Evolutionary conservation across 2,329 filamentous ascomycete genomes (phyloP).

Genomic region (Exophiala bonariae): DNA sequence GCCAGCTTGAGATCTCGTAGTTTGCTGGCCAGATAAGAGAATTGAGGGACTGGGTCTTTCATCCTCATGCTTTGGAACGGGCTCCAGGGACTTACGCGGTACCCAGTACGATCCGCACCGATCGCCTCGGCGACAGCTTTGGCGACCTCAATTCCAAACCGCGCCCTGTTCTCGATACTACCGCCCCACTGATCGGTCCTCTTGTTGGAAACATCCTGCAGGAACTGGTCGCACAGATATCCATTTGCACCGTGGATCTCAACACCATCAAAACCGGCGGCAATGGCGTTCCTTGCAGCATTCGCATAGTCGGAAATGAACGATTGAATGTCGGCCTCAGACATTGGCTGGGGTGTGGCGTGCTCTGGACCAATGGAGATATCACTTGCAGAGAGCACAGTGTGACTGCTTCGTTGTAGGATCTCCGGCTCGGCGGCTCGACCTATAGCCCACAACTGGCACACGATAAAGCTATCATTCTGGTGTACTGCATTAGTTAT

Average conservation of each 20-base stretch:
- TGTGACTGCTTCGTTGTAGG: not conserved
- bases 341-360: constrained; percentile 46
- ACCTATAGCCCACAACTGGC: constrained; percentile 46
- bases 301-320: constrained; percentile 44
- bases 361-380: constrained; percentile 14
- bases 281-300: constrained; percentile 53
- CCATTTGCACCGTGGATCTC: constrained; percentile 49
- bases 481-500: constrained; percentile 52
- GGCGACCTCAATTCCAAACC: constrained; percentile 52
- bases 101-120: constrained; percentile 41
- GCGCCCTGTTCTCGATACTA: constrained; percentile 50
- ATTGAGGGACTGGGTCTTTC: constrained; percentile 60
- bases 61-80: constrained; percentile 56
- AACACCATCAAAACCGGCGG: constrained; percentile 54
- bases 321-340: constrained; percentile 43
- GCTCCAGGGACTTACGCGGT: constrained; percentile 51
- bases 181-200: constrained; percentile 53
- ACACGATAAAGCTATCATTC: constrained; percentile 48
- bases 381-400: not conserved
- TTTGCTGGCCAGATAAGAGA: constrained; percentile 52
- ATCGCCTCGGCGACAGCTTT: constrained; percentile 34
- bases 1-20: constrained; percentile 54
- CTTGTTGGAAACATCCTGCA: constrained; percentile 51
- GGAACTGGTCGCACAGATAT: constrained; percentile 55
- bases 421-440: constrained; percentile 42